phyloP scores from a whole-genome alignment of 331 rosid genomes.

The Stylosanthes scabra region DNA sequence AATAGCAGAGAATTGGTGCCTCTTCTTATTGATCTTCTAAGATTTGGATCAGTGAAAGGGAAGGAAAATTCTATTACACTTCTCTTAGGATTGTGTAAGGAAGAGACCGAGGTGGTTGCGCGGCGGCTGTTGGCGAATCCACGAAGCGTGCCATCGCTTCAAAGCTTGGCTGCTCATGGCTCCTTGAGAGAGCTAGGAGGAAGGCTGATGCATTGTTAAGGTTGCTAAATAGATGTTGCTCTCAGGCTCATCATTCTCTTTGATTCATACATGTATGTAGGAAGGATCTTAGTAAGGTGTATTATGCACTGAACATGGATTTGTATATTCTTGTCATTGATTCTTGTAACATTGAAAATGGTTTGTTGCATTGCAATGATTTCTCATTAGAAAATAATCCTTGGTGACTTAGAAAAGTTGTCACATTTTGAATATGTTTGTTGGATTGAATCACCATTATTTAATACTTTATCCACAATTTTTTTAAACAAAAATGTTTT shows the following conservation, averaged over 20 bases:
- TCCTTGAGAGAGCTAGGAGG: slow-evolving; percentile 82
- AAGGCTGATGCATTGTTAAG: slow-evolving; percentile 89
- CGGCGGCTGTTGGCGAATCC: slow-evolving; percentile 76
- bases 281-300: slow-evolving; percentile 5
- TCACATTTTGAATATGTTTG: not conserved
- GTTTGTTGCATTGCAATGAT: slow-evolving; percentile 23
- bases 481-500: too few species aligned
- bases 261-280: slow-evolving; percentile 14
- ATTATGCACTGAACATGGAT: slow-evolving; percentile 29
- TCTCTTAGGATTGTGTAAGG: slow-evolving; percentile 81
- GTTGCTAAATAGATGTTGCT: slow-evolving; percentile 79
- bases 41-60: slow-evolving; percentile 92
- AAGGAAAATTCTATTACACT: slow-evolving; percentile 83
- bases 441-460: too few species aligned
- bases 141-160: slow-evolving; percentile 83
- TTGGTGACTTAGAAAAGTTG: not conserved
- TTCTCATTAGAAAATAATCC: slow-evolving; percentile 28
- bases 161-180: slow-evolving; percentile 73
- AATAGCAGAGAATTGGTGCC: slow-evolving; percentile 68
- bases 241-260: slow-evolving; percentile 62
- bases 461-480: too few species aligned
- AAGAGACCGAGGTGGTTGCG: slow-evolving; percentile 84
- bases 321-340: slow-evolving; percentile 49
- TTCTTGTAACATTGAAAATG: slow-evolving; percentile 34
- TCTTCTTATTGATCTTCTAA: slow-evolving; percentile 79